Base-by-base conservation (phyloP, 768 basidiomycete species). In the Phlebiopsis flavidoalba region DNA sequence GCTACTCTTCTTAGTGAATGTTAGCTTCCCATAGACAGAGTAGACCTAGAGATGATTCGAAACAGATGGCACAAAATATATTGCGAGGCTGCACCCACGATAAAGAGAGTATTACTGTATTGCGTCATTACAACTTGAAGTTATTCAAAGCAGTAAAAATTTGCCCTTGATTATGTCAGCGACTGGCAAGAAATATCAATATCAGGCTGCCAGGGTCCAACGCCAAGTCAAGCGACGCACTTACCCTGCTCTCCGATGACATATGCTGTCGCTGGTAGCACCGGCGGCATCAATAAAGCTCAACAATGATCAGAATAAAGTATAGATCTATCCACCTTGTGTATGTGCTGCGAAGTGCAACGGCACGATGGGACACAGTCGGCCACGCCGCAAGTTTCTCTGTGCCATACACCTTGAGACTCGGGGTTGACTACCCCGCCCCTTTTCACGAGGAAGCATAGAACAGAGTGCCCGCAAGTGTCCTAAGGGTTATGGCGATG, bases 291-390 rank as follows among this genome's bases (percentile, higher is more conserved):
- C 58, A 37, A 33, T 35, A 51, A 51, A 58, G 17, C 60, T 60
- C 64, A 31, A 6, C 26, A 31, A 31, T 31, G n/a, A 36, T n/a
- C 3, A 6, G 26, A 6, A 31, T 31, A 36, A n/a, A n/a, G n/a
- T n/a, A 36, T 35, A 12, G 11, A 15, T 8, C 22, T 5, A 22
- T 63, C 22, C 58, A 71, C 70, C 53, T 54, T 69, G 66, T 19
- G 73, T 73, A 63, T 77, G 77, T 24, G 75, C 71, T 3, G 74
- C 73, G 49, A 77, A 62, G 14, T 74, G 74, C 33, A 79, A 62
- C 2, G 80, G 79, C 12, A 79, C 54, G 37, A 81, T 65, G 8
- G n/a, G 76, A 77, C 8, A 73, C n/a, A 52, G 63, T 81, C 80
- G 33, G 73, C 78, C 21, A 82, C 76, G n/a, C 8, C 80, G 74